Evolutionary conservation across 2,329 filamentous ascomycete species (phyloP).

Genomic region (Fusarium protoensiforme): DNA sequence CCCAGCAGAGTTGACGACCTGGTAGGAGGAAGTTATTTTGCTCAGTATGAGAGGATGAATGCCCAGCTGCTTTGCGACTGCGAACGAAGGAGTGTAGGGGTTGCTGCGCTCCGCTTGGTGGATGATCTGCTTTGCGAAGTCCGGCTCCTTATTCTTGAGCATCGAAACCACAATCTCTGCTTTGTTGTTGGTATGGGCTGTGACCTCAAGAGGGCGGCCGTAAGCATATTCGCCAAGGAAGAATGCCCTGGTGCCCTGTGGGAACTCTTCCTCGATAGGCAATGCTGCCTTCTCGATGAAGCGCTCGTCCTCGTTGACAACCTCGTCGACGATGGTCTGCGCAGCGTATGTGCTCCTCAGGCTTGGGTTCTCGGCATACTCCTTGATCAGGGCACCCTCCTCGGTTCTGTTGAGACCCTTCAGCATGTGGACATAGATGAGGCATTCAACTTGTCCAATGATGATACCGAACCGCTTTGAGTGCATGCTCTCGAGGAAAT

Average conservation of each 20-base stretch:
- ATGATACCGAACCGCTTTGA: slow-evolving; percentile 91
- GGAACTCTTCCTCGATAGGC: slow-evolving; percentile 92
- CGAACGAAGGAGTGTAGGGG: slow-evolving; percentile 86
- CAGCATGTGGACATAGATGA: slow-evolving; percentile 93
- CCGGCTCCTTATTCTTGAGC: slow-evolving; percentile 77
- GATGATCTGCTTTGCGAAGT: slow-evolving; percentile 84
- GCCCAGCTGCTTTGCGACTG: slow-evolving; percentile 84
- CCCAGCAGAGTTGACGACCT: slow-evolving; percentile 80
- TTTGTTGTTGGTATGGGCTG: slow-evolving; percentile 78
- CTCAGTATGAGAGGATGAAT: slow-evolving; percentile 90
- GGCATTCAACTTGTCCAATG: slow-evolving; percentile 86
- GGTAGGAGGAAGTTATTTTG: slow-evolving; percentile 96
- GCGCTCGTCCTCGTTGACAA: slow-evolving; percentile 89
- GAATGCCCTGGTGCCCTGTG: slow-evolving; percentile 83
- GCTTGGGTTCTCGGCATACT: slow-evolving; percentile 87
- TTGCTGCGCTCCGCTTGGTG: slow-evolving; percentile 74
- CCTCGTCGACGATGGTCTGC: slow-evolving; percentile 89
- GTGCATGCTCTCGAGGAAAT: slow-evolving; percentile 86
- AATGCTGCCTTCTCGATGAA: slow-evolving; percentile 92
- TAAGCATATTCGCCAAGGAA: slow-evolving; percentile 95
- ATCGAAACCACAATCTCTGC: slow-evolving; percentile 82
- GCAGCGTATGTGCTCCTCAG: slow-evolving; percentile 91
- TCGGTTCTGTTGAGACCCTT: slow-evolving; percentile 92
- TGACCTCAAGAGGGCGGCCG: slow-evolving; percentile 87
- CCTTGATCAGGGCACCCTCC: slow-evolving; percentile 89